Conservation (phyloP, 2,329 filamentous ascomycete species). For the Diaporthe nobilis region DNA sequence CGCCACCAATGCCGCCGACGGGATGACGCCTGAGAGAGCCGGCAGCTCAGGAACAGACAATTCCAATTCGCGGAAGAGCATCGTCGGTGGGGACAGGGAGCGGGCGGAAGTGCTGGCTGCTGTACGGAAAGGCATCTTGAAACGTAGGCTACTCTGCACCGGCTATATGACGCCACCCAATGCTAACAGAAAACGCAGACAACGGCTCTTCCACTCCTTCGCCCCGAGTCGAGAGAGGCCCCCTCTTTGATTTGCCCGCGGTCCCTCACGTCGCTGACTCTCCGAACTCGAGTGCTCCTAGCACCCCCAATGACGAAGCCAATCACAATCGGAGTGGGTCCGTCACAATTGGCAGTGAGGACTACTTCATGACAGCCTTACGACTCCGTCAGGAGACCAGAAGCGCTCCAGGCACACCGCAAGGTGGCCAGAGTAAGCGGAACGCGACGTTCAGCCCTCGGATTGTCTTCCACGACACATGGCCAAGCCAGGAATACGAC, state of each 20-base stretch:
- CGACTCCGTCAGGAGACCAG: slow-evolving; percentile 82
- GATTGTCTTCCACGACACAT: slow-evolving; percentile 96
- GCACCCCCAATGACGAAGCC: slow-evolving; percentile 86
- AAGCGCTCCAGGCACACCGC: slow-evolving; percentile 85
- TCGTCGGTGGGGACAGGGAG: slow-evolving; percentile 90
- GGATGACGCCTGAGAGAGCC: slow-evolving; percentile 61
- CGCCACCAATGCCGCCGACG: slow-evolving; percentile 64
- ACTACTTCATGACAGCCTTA: slow-evolving; percentile 88
- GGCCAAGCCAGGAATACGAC: slow-evolving; percentile 96
- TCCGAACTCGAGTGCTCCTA: slow-evolving; percentile 87
- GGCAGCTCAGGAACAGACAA: slow-evolving; percentile 72
- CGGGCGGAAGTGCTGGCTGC: slow-evolving; percentile 92
- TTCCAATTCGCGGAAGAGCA: slow-evolving; percentile 82
- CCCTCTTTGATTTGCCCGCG: slow-evolving; percentile 70
- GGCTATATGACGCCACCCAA: slow-evolving; percentile 8
- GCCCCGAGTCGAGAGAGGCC: slow-evolving; percentile 70
- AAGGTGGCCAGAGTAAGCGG: slow-evolving; percentile 70
- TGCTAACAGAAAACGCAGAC: slow-evolving; percentile 54
- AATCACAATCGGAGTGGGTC: slow-evolving; percentile 78
- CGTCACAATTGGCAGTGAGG: slow-evolving; percentile 83
- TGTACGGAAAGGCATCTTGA: slow-evolving; percentile 95
- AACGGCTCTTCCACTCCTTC: slow-evolving; percentile 75
- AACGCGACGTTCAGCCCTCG: slow-evolving; percentile 88
- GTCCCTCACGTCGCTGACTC: slow-evolving; percentile 80
- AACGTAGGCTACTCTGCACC: slow-evolving; percentile 71